Conservation (phyloP, 2,329 filamentous ascomycete species). For the Metarhizium anisopliae region DNA sequence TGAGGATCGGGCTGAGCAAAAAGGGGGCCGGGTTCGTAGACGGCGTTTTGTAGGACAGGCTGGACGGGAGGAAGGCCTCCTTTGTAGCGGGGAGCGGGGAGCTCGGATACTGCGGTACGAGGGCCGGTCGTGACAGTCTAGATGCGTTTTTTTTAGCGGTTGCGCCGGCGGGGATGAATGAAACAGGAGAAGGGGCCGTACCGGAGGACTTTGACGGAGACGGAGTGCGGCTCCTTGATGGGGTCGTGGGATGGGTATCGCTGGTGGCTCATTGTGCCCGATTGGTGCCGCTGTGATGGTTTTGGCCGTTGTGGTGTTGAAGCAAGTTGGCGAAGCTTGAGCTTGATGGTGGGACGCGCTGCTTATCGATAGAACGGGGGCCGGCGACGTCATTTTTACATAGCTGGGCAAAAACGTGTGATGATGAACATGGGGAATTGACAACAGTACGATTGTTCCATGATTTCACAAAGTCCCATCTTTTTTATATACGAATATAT, state of each 20-base stretch:
- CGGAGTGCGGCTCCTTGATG: constrained; percentile 66
- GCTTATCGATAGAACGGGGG: constrained; percentile 7
- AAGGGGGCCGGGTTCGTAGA: constrained; percentile 45
- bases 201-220: constrained; percentile 70
- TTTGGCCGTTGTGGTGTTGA: not conserved
- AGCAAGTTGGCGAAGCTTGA: not conserved
- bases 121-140: constrained; percentile 74
- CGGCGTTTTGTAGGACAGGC: constrained; percentile 56
- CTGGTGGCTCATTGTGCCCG: constrained; percentile 44
- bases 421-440: too few relatives aligned
- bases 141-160: not conserved
- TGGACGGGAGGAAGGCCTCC: constrained; percentile 46
- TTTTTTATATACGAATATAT: too few relatives aligned
- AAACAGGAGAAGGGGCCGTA: constrained; percentile 20
- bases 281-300: not conserved
- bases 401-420: too few relatives aligned
- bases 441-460: too few relatives aligned
- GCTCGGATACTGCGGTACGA: constrained; percentile 62
- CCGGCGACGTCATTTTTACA: not conserved
- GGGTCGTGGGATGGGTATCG: constrained; percentile 47
- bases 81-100: constrained; percentile 33
- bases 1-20: constrained; percentile 58
- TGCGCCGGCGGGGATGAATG: not conserved
- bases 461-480: too few relatives aligned
- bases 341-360: not conserved